Evolutionary conservation across 305 asterid genomes (phyloP), one percentile per base, ranked within the genome.

Genomic region (Caryopteris hybrid): DNA sequence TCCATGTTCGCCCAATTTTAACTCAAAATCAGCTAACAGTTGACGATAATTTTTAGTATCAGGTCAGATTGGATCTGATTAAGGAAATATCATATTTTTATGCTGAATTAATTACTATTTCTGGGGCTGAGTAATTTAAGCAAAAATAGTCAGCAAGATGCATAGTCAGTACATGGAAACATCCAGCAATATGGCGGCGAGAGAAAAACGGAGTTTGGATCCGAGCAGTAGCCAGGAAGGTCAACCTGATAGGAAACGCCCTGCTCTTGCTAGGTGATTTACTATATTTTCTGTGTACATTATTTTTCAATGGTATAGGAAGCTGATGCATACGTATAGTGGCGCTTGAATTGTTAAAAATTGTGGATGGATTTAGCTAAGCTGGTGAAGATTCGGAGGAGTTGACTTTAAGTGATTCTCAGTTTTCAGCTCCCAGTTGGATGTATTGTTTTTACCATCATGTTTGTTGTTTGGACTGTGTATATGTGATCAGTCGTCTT

Each of bases 261-360:
- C 98, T 3, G 98, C 97, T 85, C 97, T 92, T 71, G 97, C 98
- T 31, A 92, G 96, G 98, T 92, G 76, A 59, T 61, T 73, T 67
- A 43, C 64, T 58, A 14, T 29, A 23, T 50, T 23, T 12, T 9
- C 41, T 58, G 46, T 22, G 20, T 56, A 43, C 64, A 29, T 69
- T 43, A 16, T 66, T 22, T 54, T 6, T 55, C 53, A 52, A 34
- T 68, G 2, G 52, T 23, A 68, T 51, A 51, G 6, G 56, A 6
- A 52, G 67, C 74, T 70, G 66, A 48, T 38, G 55, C 22, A 56
- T 13, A 20, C 52, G 34, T 25, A 13, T 10, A 62, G 23, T 20
- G 39, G 68, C 11, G 63, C 38, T 25, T 31, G 17, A 13, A 23
- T 36, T 36, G 48, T 47, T 6, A 10, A 46, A 43, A 12, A 14